A percentile compares a stretch with the other conserved stretches of the same genome.
phyloP scores from a whole-genome alignment of 2,329 filamentous ascomycete genomes.

The Chaetomium sp. region DNA sequence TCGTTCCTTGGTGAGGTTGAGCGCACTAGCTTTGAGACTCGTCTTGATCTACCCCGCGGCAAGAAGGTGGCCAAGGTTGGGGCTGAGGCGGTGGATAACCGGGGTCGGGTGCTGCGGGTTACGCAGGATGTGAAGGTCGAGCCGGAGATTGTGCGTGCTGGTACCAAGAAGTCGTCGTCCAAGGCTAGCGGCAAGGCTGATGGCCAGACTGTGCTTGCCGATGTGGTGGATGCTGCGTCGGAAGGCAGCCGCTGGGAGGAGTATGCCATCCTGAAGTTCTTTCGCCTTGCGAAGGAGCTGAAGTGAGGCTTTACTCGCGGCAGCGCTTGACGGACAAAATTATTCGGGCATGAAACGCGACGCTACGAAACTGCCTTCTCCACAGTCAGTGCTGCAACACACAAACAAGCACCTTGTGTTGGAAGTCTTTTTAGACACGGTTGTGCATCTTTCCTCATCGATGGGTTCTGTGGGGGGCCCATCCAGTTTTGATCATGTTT shows the following conservation, averaged over 20 bases:
- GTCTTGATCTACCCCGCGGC: constrained; percentile 11
- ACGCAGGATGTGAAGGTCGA: constrained; percentile 14
- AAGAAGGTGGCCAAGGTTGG: constrained; percentile 12
- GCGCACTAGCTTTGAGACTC: constrained; percentile 20
- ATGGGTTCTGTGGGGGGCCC: no score
- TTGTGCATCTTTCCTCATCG: no score
- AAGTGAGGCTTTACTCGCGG: no score
- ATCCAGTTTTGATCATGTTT: no score
- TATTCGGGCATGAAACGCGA: no score
- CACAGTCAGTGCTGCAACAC: no score
- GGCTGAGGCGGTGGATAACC: constrained; percentile 17
- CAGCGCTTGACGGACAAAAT: no score
- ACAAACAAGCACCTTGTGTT: no score
- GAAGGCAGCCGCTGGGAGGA: constrained; percentile 12
- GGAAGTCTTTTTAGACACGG: no score
- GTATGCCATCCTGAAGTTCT: constrained; percentile 13
- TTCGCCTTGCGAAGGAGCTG: constrained; percentile 14
- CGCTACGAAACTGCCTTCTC: no score
- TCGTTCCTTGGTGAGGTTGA: constrained; percentile 16
- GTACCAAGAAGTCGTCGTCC: neutral
- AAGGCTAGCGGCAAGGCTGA: neutral
- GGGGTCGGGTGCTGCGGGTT: constrained; percentile 13
- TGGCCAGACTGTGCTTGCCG: neutral
- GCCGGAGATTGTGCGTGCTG: constrained; percentile 15
- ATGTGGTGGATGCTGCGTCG: neutral